phyloP scores from a whole-genome alignment of 331 rosid species.

The Quercus lobata region DNA sequence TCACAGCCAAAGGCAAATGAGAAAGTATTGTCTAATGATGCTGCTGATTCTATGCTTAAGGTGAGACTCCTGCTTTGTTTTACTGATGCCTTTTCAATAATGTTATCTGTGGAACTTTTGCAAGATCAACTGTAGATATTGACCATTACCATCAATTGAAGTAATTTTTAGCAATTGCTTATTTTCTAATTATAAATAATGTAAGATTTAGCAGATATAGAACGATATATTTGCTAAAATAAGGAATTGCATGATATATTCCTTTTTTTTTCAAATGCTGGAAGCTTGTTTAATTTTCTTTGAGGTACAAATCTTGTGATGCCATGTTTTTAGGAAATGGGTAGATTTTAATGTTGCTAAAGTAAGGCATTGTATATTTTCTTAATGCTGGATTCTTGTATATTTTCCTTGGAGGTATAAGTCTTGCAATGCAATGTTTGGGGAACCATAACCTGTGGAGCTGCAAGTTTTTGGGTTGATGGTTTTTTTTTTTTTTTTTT shows the following conservation, averaged over 20 bases:
- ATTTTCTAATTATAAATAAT: background rate
- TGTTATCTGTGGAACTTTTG: background rate
- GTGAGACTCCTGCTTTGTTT: constrained; percentile 35
- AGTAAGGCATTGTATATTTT: background rate
- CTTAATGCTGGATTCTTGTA: background rate
- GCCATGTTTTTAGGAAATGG: background rate
- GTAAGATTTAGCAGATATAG: background rate
- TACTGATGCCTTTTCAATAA: background rate
- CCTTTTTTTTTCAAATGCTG: background rate
- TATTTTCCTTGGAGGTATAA: background rate
- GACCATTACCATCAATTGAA: background rate
- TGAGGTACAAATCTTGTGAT: background rate
- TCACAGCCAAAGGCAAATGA: constrained; percentile 64
- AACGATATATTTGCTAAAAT: background rate
- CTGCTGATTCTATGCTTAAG: constrained; percentile 77
- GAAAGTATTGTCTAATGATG: constrained; percentile 49
- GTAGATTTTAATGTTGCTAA: background rate
- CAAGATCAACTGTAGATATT: background rate
- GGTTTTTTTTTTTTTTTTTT: background rate
- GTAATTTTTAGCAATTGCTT: background rate
- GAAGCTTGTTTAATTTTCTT: background rate
- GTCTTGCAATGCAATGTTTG: background rate
- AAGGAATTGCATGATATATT: background rate
- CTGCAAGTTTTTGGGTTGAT: background rate
- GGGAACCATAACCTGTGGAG: background rate